Evolutionary conservation across 2,329 filamentous ascomycete genomes (phyloP), one percentile per base, ranked within the genome.

Genomic region (Alternaria triticina): DNA sequence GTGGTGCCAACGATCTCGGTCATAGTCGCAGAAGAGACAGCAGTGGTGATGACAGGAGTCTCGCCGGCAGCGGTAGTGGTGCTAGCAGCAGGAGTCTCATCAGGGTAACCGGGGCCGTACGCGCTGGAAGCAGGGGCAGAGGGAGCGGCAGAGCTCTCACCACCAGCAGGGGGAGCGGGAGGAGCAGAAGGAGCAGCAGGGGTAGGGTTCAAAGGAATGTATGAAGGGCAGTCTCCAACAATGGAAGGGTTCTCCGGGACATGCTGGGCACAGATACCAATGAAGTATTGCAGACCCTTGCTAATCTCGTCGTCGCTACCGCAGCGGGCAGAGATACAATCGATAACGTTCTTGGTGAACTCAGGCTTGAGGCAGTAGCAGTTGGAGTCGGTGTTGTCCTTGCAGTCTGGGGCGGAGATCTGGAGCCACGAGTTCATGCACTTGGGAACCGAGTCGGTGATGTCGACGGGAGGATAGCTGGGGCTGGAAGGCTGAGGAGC

Each of bases 401-500:
- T 86, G 88, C 95, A 98, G 11, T 46, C 61, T 77, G 87, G 84
- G 54, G 91, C 87, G 65, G 86, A 82, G 78, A 88, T 87, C 75
- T 75, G 67, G 45, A 97, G 82, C 92, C 93, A 97, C 74, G 94
- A 96, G 87, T 95, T 96, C 82, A 98, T 84, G 85, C 95, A 98
- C 77, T 89, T 89, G 67, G 95, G 94, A 54, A 97, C 90, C 51
- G 94, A 87, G 25, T 85, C 82, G 61, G 94, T 93, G 82, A 89
- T 70, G 57, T 70, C 70, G 30, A 71, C 64, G 36, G 73, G 69
- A 33, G 72, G 61, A 45, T 72, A 70, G 57, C 62, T 69, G 10
- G 76, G 68, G 50, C 61, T 70, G 15, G 70, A 69, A 59, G 72
- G 69, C 61, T 62, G 55, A 33, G 70, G 56, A 49, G 60, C 58